These are phyloP conservation scores for Botrytis aclada DNA, from an alignment of 2,329 filamentous ascomycete genomes.

Conservation along the genomic window DNA sequence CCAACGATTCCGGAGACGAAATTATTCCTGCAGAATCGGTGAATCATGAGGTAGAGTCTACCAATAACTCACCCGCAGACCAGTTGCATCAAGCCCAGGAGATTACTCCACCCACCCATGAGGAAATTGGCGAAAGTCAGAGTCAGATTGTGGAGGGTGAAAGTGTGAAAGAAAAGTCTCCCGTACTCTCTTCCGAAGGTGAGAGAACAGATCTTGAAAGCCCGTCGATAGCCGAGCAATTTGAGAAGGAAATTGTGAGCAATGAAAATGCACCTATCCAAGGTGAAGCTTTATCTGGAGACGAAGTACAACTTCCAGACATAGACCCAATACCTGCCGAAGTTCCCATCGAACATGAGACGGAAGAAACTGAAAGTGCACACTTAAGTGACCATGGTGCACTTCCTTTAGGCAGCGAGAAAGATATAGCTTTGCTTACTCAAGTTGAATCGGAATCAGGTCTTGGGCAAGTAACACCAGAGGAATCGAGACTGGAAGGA, in stretches of 20 bases:
- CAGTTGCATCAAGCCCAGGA: neutral
- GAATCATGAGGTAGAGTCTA: neutral
- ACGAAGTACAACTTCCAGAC: neutral
- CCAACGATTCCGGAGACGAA: neutral
- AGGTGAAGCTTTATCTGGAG: neutral
- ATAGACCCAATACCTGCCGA: accelerated
- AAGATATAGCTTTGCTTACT: neutral
- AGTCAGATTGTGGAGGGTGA: neutral
- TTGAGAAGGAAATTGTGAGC: neutral
- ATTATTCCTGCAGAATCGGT: neutral
- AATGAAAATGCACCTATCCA: neutral
- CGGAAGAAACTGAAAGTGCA: too few relatives aligned
- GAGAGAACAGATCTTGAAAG: too few relatives aligned
- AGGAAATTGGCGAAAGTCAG: neutral
- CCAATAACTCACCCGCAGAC: neutral
- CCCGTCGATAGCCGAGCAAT: accelerated
- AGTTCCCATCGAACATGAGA: accelerated
- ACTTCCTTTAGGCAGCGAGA: neutral
- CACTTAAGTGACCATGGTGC: neutral
- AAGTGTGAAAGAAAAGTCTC: neutral
- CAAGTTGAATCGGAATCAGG: neutral
- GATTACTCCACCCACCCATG: accelerated
- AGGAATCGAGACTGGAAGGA: accelerated
- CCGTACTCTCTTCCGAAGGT: neutral
- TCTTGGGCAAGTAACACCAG: accelerated